Percentiles rank a stretch among this genome's conserved stretches.
phyloP scores from a whole-genome alignment of 1,284 basidiomycete genomes.

The Leccinum huronense region DNA sequence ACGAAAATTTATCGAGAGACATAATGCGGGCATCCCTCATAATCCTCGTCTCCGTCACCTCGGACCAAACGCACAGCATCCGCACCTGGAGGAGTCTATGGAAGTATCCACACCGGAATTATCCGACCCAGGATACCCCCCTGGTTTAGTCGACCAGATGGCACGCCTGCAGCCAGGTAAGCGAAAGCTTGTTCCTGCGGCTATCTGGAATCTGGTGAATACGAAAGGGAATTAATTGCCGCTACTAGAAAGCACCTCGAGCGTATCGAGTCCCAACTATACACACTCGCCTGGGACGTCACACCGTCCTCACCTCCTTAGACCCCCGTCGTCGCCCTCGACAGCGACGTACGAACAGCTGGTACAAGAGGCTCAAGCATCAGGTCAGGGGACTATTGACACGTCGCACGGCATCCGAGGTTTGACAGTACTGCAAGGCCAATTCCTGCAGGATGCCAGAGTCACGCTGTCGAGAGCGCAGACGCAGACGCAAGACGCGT shows the following conservation, averaged over 20 bases:
- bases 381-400: conserved; percentile 27
- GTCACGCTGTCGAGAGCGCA: conserved; percentile 51
- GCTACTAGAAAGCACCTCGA: conserved; percentile 28
- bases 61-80: conserved; percentile 42
- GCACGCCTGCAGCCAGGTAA: conserved; percentile 41
- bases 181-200: conserved; percentile 10
- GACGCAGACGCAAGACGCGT: conserved; percentile 69
- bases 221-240: conserved; percentile 3
- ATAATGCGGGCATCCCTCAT: conserved; percentile 65
- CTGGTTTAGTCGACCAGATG: conserved; percentile 36
- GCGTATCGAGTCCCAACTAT: conserved; percentile 35
- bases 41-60: conserved; percentile 69
- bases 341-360: conserved; percentile 35
- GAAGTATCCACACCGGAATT: conserved; percentile 56
- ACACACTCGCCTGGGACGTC: conserved; percentile 35
- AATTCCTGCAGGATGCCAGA: conserved; percentile 42
- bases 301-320: conserved; percentile 32
- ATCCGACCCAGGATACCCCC: conserved; percentile 40
- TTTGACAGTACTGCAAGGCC: conserved; percentile 33
- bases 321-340: conserved; percentile 34
- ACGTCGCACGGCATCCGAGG: conserved; percentile 9
- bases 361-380: conserved; percentile 35
- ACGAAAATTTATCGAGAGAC: conserved; percentile 75
- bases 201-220: conserved; percentile 9
- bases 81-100: conserved; percentile 40